phyloP scores from a whole-genome alignment of 148 eudicot genomes.

The Dianthus caryophyllus region DNA sequence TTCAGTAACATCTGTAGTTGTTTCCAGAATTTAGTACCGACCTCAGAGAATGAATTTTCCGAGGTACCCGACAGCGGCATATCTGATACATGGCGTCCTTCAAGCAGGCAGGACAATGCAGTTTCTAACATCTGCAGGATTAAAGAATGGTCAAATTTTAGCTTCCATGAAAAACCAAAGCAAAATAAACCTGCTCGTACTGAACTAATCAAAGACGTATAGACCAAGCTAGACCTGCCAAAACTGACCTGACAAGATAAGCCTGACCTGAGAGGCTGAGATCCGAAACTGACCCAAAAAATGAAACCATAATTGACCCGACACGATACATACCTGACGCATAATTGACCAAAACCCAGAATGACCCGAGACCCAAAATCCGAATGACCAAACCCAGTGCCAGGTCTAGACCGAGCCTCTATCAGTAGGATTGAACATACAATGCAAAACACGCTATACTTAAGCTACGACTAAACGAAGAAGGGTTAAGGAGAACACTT shows the following conservation, averaged over 20 bases:
- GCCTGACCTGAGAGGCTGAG: neutral
- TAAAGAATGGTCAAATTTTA: neutral
- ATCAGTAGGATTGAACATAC: too few relatives aligned
- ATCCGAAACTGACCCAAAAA: too few relatives aligned
- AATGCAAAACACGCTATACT: too few relatives aligned
- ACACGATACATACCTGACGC: too few relatives aligned
- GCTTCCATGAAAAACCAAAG: neutral
- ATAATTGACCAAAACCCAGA: too few relatives aligned
- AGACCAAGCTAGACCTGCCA: neutral
- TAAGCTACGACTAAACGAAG: too few relatives aligned
- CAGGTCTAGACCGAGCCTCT: too few relatives aligned
- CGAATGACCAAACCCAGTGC: too few relatives aligned
- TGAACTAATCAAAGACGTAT: neutral
- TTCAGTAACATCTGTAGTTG: slow-evolving; percentile 76
- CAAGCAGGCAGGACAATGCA: slow-evolving; percentile 67
- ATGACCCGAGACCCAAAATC: too few relatives aligned
- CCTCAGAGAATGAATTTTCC: slow-evolving; percentile 22
- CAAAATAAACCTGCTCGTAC: neutral
- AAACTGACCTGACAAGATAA: neutral
- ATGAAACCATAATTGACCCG: too few relatives aligned
- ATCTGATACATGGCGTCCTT: slow-evolving; percentile 55
- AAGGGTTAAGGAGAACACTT: too few relatives aligned
- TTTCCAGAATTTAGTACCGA: slow-evolving; percentile 60
- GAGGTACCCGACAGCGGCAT: slow-evolving; percentile 24
- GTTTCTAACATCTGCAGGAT: slow-evolving; percentile 66